A percentile compares a stretch with the other conserved stretches of the same genome.
phyloP scores from a whole-genome alignment of 2,329 filamentous ascomycete species.

The Sporothrix brunneoviolacea region DNA sequence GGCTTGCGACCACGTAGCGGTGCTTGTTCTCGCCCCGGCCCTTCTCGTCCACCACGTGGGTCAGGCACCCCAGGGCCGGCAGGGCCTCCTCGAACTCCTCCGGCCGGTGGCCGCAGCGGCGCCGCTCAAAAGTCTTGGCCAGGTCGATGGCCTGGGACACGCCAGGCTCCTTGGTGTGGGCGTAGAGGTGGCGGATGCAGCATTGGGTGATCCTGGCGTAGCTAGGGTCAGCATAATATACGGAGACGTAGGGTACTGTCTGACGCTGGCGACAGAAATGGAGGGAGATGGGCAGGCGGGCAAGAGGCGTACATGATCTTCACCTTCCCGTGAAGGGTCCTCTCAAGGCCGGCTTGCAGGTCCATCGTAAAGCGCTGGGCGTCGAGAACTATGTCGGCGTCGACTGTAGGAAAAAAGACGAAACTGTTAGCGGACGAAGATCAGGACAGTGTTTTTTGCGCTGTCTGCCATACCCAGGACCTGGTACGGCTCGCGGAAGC shows the following conservation, averaged over 20 bases:
- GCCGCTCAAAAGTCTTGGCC: slow-evolving; percentile 65
- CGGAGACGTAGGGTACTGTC: no score
- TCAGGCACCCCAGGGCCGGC: slow-evolving; percentile 61
- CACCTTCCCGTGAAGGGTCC: slow-evolving; percentile 79
- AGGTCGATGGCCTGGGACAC: slow-evolving; percentile 55
- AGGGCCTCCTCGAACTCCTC: slow-evolving; percentile 66
- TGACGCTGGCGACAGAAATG: no score
- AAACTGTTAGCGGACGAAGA: no score
- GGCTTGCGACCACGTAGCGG: slow-evolving; percentile 70
- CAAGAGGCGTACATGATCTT: slow-evolving; percentile 71
- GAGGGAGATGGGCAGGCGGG: no score
- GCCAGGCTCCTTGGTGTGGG: slow-evolving; percentile 5
- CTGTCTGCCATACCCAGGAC: slow-evolving; percentile 72
- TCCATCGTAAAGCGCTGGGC: slow-evolving; percentile 85
- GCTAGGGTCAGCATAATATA: no score
- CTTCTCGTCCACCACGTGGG: slow-evolving; percentile 69
- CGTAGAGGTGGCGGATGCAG: slow-evolving; percentile 22
- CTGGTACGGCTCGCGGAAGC: slow-evolving; percentile 92
- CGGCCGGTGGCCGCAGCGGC: slow-evolving; percentile 71
- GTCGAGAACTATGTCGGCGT: slow-evolving; percentile 78
- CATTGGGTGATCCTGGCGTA: slow-evolving; percentile 21
- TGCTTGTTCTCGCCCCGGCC: slow-evolving; percentile 65
- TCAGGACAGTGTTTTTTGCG: no score
- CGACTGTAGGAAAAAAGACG: no score
- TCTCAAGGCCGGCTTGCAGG: slow-evolving; percentile 65